Evolutionary conservation across 176 grass and related monocot species (phyloP).

Genomic region (Carex scoparia): DNA sequence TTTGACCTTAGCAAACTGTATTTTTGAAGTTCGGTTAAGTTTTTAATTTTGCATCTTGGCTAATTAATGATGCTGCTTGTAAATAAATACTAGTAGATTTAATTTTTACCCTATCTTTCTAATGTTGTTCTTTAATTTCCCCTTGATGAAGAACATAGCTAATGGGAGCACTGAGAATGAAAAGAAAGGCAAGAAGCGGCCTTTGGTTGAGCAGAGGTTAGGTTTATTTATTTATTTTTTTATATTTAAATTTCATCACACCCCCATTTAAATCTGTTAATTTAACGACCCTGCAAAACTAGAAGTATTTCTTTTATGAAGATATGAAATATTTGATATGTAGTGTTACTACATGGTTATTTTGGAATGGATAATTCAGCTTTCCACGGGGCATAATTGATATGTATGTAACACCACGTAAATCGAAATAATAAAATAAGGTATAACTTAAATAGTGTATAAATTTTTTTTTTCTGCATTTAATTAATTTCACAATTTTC

Average conservation of each 20-base stretch:
- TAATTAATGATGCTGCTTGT: neutral
- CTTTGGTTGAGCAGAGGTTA: constrained; percentile 44
- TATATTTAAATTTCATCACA: neutral
- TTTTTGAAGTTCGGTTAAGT: neutral
- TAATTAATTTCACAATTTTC: no score
- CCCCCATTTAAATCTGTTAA: neutral
- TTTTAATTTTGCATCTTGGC: neutral
- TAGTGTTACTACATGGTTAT: neutral
- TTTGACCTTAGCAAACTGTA: neutral
- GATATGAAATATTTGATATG: neutral
- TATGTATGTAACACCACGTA: no score
- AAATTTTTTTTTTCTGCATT: no score
- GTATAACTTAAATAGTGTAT: no score
- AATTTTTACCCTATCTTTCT: neutral
- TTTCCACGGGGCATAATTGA: neutral
- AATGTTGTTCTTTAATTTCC: neutral
- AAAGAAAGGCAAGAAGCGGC: constrained; percentile 51
- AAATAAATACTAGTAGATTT: neutral
- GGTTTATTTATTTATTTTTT: neutral
- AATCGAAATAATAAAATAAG: no score
- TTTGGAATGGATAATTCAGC: neutral
- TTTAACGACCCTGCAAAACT: no score
- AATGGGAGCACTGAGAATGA: constrained; percentile 40
- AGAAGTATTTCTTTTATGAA: neutral
- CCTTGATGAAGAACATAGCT: constrained; percentile 55